Evolutionary conservation across 2,329 filamentous ascomycete genomes (phyloP).

Genomic region (Plectosphaerella cucumerina): DNA sequence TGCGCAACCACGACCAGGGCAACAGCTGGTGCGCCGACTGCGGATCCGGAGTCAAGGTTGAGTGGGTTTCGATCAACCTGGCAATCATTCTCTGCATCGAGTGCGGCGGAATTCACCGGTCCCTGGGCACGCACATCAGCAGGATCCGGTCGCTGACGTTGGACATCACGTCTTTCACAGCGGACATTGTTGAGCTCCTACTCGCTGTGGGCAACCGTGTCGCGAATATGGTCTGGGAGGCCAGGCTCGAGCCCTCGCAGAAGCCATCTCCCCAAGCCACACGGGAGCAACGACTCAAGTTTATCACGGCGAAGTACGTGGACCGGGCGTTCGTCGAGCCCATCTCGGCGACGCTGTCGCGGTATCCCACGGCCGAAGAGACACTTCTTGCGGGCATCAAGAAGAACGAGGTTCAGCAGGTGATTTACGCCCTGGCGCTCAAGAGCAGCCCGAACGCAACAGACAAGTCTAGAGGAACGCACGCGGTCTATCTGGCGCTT

Average conservation of each 20-base stretch:
- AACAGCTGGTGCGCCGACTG: slow-evolving; percentile 96
- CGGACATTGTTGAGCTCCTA: slow-evolving; percentile 92
- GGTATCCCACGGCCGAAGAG: slow-evolving; percentile 77
- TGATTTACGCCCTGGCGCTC: slow-evolving; percentile 84
- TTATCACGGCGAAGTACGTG: slow-evolving; percentile 93
- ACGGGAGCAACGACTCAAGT: slow-evolving; percentile 85
- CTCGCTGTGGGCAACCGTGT: slow-evolving; percentile 89
- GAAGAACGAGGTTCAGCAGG: slow-evolving; percentile 90
- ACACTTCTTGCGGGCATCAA: slow-evolving; percentile 90
- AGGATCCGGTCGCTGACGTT: slow-evolving; percentile 94
- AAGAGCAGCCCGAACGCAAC: slow-evolving; percentile 81
- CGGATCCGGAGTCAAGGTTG: slow-evolving; percentile 84
- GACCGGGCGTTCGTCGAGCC: slow-evolving; percentile 78
- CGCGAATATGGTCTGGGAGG: slow-evolving; percentile 96
- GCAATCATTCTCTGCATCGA: slow-evolving; percentile 96
- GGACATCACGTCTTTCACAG: slow-evolving; percentile 93
- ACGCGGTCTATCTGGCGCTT: slow-evolving; percentile 84
- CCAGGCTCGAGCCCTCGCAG: slow-evolving; percentile 65
- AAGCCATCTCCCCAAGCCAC: slow-evolving; percentile 77
- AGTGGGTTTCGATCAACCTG: slow-evolving; percentile 98
- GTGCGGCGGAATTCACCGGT: slow-evolving; percentile 95
- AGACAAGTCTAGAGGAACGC: slow-evolving; percentile 83
- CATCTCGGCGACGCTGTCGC: slow-evolving; percentile 69
- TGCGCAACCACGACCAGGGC: slow-evolving; percentile 86
- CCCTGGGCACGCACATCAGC: slow-evolving; percentile 93